Evolutionary conservation across 2,329 filamentous ascomycete genomes (phyloP).

Genomic region (Clonostachys solani): DNA sequence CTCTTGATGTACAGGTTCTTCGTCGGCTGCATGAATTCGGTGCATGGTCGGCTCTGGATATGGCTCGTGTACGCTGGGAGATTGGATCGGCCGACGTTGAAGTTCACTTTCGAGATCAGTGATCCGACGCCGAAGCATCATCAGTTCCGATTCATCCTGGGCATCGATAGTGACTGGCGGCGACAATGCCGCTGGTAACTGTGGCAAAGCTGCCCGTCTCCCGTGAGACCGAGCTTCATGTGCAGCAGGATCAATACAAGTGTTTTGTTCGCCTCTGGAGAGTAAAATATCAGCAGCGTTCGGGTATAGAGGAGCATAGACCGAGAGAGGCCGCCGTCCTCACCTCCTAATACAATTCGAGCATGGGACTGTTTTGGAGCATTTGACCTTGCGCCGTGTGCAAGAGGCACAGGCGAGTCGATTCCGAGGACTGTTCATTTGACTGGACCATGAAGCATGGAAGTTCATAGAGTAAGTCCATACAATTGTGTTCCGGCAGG

Average conservation of each 20-base stretch:
- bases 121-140: not conserved
- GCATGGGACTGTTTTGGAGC: constrained; percentile 15
- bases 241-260: no score
- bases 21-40: not conserved
- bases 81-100: not conserved
- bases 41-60: not conserved
- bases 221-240: no score
- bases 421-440: not conserved
- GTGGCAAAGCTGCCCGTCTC: no score
- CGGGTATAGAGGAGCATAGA: not conserved
- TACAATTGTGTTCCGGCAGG: no score
- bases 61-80: not conserved
- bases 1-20: not conserved
- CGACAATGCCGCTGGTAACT: not conserved
- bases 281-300: not conserved
- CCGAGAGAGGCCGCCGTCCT: not conserved
- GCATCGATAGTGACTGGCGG: not conserved
- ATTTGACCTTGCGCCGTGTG: constrained; percentile 14
- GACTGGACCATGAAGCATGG: no score
- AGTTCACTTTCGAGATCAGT: not conserved
- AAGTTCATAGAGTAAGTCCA: no score
- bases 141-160: not conserved
- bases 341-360: constrained; percentile 11
- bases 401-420: constrained; percentile 10
- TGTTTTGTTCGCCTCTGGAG: not conserved